Conservation (phyloP, 2,329 filamentous ascomycete genomes). For the Nigrograna mackinnonii region DNA sequence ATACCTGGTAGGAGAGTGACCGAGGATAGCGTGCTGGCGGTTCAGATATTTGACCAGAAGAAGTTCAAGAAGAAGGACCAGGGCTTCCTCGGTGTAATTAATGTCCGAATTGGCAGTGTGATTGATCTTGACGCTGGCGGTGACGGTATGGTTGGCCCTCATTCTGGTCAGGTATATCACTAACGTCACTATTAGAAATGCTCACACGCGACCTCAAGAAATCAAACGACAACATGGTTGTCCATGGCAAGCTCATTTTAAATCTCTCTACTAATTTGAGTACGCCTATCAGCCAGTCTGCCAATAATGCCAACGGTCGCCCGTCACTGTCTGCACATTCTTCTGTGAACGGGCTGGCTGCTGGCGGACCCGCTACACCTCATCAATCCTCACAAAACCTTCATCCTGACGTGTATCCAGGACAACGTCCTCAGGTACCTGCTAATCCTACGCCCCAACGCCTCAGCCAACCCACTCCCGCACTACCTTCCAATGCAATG, state of each 20-base stretch:
- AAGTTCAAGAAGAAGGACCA: conserved; percentile 99
- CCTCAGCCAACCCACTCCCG: conserved; percentile 30
- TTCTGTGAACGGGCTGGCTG: conserved; percentile 42
- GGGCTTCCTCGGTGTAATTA: conserved; percentile 96
- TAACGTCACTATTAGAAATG: conserved; percentile 69
- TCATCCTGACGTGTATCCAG: conserved; percentile 41
- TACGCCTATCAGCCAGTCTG: conserved; percentile 64
- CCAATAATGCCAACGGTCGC: conserved; percentile 36
- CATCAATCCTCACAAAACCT: conserved; percentile 42
- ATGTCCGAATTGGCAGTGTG: conserved; percentile 91
- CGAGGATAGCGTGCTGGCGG: conserved; percentile 94
- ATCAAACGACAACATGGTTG: conserved; percentile 95
- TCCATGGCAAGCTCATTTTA: conserved; percentile 96
- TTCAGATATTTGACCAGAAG: conserved; percentile 99
- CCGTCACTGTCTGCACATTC: conserved; percentile 44
- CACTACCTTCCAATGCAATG: conserved; percentile 46
- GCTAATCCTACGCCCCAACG: conserved; percentile 27
- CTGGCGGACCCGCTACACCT: conserved; percentile 42
- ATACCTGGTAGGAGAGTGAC: conserved; percentile 71
- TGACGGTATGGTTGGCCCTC: conserved; percentile 68
- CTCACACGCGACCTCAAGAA: conserved; percentile 96
- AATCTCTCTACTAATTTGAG: conserved; percentile 91
- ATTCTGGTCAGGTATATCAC: not conserved
- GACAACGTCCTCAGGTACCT: conserved; percentile 28
- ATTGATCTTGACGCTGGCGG: conserved; percentile 88